These are phyloP conservation scores for Aspergillus brunneoviolaceus DNA, from an alignment of 2,329 filamentous ascomycete genomes.

Conservation along the genomic window DNA sequence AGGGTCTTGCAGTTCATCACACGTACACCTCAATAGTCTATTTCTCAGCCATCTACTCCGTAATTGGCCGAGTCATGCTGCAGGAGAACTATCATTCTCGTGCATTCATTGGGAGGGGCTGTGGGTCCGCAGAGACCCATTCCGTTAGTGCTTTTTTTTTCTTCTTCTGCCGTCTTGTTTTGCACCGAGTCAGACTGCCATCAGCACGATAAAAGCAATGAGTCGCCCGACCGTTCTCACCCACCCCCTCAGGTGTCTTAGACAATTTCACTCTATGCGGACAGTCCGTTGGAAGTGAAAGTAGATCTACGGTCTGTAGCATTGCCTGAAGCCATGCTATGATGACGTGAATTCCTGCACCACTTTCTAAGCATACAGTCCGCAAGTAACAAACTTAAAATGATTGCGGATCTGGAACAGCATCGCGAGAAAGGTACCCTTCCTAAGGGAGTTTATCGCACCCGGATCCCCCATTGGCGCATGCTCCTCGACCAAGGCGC, in stretches of 20 bases:
- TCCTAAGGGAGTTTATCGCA: background rate
- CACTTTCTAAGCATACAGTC: background rate
- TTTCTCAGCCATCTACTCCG: background rate
- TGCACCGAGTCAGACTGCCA: background rate
- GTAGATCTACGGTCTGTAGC: background rate
- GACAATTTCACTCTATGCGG: background rate
- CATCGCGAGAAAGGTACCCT: background rate
- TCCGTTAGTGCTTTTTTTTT: background rate
- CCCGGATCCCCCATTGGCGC: constrained; percentile 1
- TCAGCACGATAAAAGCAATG: background rate
- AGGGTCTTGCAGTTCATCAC: background rate
- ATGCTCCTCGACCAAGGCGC: constrained; percentile 4
- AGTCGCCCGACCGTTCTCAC: background rate
- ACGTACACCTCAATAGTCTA: background rate
- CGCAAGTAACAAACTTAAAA: background rate
- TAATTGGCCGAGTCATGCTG: background rate
- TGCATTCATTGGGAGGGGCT: background rate
- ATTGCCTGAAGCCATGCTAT: background rate
- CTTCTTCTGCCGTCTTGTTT: background rate
- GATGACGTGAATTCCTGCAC: background rate
- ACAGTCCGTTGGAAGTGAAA: background rate
- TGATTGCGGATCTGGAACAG: background rate
- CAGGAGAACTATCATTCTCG: background rate
- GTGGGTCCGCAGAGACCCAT: background rate
- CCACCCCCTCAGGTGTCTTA: no score